Conservation (phyloP, 1,139 yeast species). For the Kluyveromyces sp. region DNA sequence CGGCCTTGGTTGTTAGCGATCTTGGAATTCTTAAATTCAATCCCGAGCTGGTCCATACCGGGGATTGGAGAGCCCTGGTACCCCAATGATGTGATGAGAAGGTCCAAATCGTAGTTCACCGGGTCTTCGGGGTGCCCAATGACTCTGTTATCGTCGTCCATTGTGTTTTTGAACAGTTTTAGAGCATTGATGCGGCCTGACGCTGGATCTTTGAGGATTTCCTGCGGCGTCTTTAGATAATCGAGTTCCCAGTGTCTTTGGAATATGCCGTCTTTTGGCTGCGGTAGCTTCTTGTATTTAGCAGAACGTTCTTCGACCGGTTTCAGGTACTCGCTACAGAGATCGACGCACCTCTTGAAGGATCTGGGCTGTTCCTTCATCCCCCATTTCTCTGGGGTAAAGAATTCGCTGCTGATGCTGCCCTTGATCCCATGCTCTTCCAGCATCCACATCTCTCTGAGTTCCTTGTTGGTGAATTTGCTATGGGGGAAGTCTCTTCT, state of each 20-base stretch:
- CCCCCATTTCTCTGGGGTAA: constrained; percentile 39
- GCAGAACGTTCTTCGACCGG: constrained; percentile 26
- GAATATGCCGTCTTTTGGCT: constrained; percentile 19
- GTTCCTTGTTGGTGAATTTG: constrained; percentile 88
- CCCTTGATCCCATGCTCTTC: constrained; percentile 49
- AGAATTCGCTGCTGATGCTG: constrained; percentile 42
- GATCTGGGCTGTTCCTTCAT: constrained; percentile 49
- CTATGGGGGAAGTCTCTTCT: constrained; percentile 78
- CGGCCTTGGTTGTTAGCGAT: constrained; percentile 60
- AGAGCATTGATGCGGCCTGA: constrained; percentile 35
- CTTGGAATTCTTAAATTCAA: constrained; percentile 55
- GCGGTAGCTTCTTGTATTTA: constrained; percentile 25
- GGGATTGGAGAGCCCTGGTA: constrained; percentile 61
- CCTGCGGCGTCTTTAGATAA: constrained; percentile 61
- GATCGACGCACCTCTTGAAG: constrained; percentile 59
- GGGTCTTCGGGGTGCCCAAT: constrained; percentile 33
- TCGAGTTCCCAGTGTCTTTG: constrained; percentile 59
- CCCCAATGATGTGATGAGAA: constrained; percentile 81
- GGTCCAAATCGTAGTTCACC: constrained; percentile 44
- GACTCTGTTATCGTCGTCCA: constrained; percentile 36
- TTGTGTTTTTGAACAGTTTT: constrained; percentile 28
- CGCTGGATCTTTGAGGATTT: constrained; percentile 37
- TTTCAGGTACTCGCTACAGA: constrained; percentile 49
- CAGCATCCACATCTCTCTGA: constrained; percentile 73
- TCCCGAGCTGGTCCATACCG: constrained; percentile 46